Evolutionary conservation across 495 filamentous ascomycete species (phyloP), one percentile per base, ranked within the genome.

Genomic region (Parathielavia appendiculata): DNA sequence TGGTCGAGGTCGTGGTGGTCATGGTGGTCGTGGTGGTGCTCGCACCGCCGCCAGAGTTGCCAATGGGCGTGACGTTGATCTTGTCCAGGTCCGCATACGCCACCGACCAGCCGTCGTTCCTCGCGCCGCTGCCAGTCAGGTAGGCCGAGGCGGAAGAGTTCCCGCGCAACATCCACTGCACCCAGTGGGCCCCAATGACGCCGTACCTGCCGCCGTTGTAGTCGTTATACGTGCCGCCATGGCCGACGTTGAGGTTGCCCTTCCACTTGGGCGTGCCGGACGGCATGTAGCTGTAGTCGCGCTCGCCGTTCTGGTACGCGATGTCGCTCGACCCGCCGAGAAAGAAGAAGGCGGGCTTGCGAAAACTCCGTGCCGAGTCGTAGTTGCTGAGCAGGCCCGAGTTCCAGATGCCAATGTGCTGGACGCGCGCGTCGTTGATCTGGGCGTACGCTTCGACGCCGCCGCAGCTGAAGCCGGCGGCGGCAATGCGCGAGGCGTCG

Each of bases 211-310:
- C 69, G 10, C 60, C 68, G 48, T 73, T 63, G 13, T 45, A 43
- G 17, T 73, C 54, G n/a, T 11, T 51, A 17, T 59, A 67, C 0
- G 68, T 69, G 5, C 63, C 68, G 38, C 59, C 62, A 44, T 73
- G 70, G 22, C 68, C 70, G 22, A 73, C 68, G 13, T 56, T 54
- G 10, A 73, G 61, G 45, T 73, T 73, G 32, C 70, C 70, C 59
- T 73, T 73, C 68, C 68, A 73, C 19, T 52, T 20, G 17, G 70
- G 70, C 13, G 60, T 66, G 14, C 46, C 54, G 6, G 45, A 30
- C 36, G 66, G 68, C 38, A 72, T 55, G 19, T 22, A 32, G 4
- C 54, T 57, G 57, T 58, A 72, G 59, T 72, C 69, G 13, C 68
- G 57, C 56, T 70, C 68, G 47, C 66, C 69, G 47, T 70, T 70